These are phyloP conservation scores for Protomyces arabidopsidicola DNA, from an alignment of 1,139 yeast species.

Conservation along the genomic window DNA sequence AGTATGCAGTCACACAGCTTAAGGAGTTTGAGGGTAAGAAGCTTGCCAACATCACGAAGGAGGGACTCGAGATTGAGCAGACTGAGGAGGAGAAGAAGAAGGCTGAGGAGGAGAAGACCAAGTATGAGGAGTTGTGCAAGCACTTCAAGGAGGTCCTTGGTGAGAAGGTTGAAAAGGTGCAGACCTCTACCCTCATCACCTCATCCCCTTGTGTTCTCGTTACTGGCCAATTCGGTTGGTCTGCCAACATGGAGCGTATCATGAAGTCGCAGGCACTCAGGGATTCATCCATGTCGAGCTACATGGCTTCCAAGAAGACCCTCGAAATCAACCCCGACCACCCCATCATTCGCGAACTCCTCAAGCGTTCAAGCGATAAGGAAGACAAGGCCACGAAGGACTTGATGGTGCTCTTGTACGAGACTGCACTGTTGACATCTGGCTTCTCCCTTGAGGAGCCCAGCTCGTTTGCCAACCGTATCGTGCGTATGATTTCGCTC, in stretches of 20 bases:
- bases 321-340: conserved; percentile 98
- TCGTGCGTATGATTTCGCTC: conserved; percentile 94
- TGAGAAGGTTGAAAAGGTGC: conserved; percentile 98
- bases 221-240: conserved; percentile 99
- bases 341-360: conserved; percentile 89
- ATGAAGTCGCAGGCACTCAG: conserved; percentile 99
- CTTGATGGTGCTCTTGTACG: conserved; percentile 90
- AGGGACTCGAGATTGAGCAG: conserved; percentile 92
- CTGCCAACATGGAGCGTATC: conserved; percentile 99
- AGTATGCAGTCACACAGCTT: conserved; percentile 98
- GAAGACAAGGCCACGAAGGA: conserved; percentile 98
- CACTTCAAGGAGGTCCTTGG: conserved; percentile 96
- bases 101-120: conserved; percentile 90
- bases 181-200: conserved; percentile 93
- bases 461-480: conserved; percentile 93
- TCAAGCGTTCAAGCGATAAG: conserved; percentile 90
- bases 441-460: conserved; percentile 99
- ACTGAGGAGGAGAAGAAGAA: conserved; percentile 93
- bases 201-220: conserved; percentile 99
- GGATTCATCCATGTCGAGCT: conserved; percentile 97
- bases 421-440: conserved; percentile 95
- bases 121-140: conserved; percentile 88
- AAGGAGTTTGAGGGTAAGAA: conserved; percentile 99
- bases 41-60: conserved; percentile 97
- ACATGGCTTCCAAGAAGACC: conserved; percentile 99